These are phyloP conservation scores for Sarocladium kiliense DNA, from an alignment of 2,329 filamentous ascomycete species.

Conservation along the genomic window DNA sequence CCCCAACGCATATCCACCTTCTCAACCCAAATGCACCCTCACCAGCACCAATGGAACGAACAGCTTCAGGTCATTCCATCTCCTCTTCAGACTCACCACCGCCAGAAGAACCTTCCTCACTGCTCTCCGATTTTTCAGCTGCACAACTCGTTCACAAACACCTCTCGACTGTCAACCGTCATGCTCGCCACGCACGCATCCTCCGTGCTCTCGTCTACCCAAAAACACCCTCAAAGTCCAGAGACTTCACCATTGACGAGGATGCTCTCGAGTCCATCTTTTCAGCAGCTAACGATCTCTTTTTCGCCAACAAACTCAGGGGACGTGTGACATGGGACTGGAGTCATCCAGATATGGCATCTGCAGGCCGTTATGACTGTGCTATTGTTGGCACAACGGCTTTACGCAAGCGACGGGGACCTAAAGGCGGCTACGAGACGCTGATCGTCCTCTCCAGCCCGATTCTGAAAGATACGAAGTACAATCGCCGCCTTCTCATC, in stretches of 20 bases:
- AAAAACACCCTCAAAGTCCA: constrained; percentile 20
- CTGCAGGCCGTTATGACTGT: constrained; percentile 37
- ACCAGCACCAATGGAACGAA: constrained; percentile 37
- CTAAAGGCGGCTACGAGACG: constrained; percentile 52
- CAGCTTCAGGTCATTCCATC: constrained; percentile 44
- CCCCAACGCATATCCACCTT: constrained; percentile 9
- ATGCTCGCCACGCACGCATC: constrained; percentile 49
- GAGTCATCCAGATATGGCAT: constrained; percentile 42
- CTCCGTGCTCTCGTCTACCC: constrained; percentile 52
- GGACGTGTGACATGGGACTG: constrained; percentile 59
- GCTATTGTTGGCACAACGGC: constrained; percentile 60
- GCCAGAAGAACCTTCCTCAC: constrained; percentile 25
- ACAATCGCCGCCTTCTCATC: constrained; percentile 56
- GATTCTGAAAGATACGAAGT: constrained; percentile 50
- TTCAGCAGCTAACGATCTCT: constrained; percentile 55
- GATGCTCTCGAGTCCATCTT: constrained; percentile 53
- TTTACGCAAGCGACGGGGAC: constrained; percentile 30
- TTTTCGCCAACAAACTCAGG: constrained; percentile 52
- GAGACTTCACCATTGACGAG: constrained; percentile 51
- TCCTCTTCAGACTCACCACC: constrained; percentile 29
- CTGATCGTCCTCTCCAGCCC: constrained; percentile 56
- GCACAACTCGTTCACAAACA: constrained; percentile 44
- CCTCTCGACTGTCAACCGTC: constrained; percentile 37
- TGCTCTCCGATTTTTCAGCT: constrained; percentile 39
- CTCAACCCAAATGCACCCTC: constrained; percentile 15